Evolutionary conservation across 768 basidiomycete genomes (phyloP), one percentile per base, ranked within the genome.

Genomic region (Leccinum arenicola): DNA sequence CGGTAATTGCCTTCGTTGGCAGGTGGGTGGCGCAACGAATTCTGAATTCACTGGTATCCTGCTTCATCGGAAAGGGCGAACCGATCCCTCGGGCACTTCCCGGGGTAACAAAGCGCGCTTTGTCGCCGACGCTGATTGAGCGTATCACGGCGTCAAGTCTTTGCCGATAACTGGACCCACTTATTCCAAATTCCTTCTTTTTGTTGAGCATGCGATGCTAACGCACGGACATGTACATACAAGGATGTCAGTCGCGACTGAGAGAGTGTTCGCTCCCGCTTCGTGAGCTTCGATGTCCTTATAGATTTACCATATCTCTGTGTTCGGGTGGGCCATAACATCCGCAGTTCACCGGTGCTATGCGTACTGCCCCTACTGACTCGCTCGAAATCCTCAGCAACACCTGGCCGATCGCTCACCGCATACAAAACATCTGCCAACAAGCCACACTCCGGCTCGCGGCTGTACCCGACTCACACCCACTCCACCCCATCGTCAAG

Each of bases 1-100:
- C 25, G 25, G 85, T 8, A 95, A 98, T 73, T 97, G 95, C 95
- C 63, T 91, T 57, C 93, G 93, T 95, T 72, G 95, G 95, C 70
- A 88, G 95, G 91, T 86, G 64, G 60, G 82, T 73, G 12, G 48
- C 43, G 3, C 15, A 15, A 36, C 33, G 54, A 61, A 69, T 62
- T 60, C 51, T 55, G 12, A 59, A 52, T 66, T 64, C 57, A 10
- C 6, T 52, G 27, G 54, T 19, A 61, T 61, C 59, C 33, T 27
- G 5, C 23, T 36, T 29, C 33, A 23, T 50, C 29, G n/a, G 56
- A 31, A 25, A 38, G 15, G 6, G 9, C 12, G 50, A 50, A n/a
- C 19, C 11, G 31, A 21, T 33, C 21, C 51, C 49, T 45, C 61
- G 3, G 21, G 23, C 14, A 23, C 49, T 35, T 48, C 61, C 25